These are phyloP conservation scores for Ascochyta clinopodiicola DNA, from an alignment of 2,329 filamentous ascomycete species.

Conservation along the genomic window DNA sequence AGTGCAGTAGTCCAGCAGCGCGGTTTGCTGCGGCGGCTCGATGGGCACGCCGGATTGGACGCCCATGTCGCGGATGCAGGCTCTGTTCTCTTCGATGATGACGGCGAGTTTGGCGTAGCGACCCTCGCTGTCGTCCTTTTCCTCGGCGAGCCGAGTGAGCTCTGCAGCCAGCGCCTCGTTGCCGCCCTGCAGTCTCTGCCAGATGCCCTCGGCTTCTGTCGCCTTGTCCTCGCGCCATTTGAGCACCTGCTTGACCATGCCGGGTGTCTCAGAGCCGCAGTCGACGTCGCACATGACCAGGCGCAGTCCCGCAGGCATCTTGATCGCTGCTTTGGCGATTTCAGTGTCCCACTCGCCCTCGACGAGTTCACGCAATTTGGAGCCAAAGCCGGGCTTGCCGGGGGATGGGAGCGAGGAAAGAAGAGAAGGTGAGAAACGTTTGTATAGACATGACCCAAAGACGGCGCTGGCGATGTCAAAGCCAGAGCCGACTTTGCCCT, in stretches of 20 bases:
- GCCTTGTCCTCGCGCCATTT: slow-evolving; percentile 75
- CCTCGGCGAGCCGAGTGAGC: slow-evolving; percentile 60
- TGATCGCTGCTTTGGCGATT: slow-evolving; percentile 71
- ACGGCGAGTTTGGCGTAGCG: slow-evolving; percentile 59
- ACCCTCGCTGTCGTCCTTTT: slow-evolving; percentile 31
- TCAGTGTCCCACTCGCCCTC: slow-evolving; percentile 79
- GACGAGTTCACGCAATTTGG: slow-evolving; percentile 69
- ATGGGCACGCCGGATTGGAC: slow-evolving; percentile 78
- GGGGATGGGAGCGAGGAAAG: slow-evolving; percentile 72
- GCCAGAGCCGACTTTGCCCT: slow-evolving; percentile 94
- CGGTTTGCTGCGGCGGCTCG: slow-evolving; percentile 85
- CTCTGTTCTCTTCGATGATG: slow-evolving; percentile 59
- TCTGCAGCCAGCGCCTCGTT: slow-evolving; percentile 75
- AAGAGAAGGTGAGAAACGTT: slow-evolving; percentile 85
- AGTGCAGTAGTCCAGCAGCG: slow-evolving; percentile 77
- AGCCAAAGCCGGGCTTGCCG: slow-evolving; percentile 70
- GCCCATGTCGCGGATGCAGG: slow-evolving; percentile 78
- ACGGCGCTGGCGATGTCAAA: slow-evolving; percentile 95
- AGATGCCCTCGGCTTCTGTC: slow-evolving; percentile 71
- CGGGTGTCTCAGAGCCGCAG: slow-evolving; percentile 89
- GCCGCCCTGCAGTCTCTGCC: slow-evolving; percentile 73
- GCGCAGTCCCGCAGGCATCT: slow-evolving; percentile 74
- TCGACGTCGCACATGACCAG: slow-evolving; percentile 96
- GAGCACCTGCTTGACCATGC: slow-evolving; percentile 93
- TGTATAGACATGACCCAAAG: slow-evolving; percentile 88